Conservation (phyloP, 768 basidiomycete species). For the Russula compacta region DNA sequence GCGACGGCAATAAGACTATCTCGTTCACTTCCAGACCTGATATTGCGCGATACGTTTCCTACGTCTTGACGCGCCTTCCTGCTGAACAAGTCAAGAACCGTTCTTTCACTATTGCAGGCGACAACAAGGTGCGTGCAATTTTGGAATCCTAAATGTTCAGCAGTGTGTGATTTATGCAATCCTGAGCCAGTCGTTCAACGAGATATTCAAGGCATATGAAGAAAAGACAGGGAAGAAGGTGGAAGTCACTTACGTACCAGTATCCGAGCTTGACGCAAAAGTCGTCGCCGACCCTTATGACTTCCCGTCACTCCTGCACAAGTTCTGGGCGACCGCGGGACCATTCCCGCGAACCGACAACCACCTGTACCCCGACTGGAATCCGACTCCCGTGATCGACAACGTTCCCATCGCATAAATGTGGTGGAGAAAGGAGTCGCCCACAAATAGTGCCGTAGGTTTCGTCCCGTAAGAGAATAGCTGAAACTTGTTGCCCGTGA, state of each 20-base stretch:
- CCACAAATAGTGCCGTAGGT: background rate
- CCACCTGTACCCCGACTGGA: constrained; percentile 19
- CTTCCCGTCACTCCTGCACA: background rate
- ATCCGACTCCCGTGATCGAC: constrained; percentile 18
- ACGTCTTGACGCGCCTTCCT: constrained; percentile 17
- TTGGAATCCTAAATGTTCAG: background rate
- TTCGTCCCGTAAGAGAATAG: background rate
- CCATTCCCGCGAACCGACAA: constrained; percentile 6
- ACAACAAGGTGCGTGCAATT: constrained; percentile 4
- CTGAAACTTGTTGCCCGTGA: background rate
- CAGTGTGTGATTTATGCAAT: background rate
- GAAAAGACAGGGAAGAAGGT: constrained; percentile 17
- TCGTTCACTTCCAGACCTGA: constrained; percentile 19
- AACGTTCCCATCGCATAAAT: background rate
- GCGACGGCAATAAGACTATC: constrained; percentile 10
- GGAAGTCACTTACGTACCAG: constrained; percentile 15
- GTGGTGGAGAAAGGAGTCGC: background rate
- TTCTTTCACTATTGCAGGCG: constrained; percentile 8
- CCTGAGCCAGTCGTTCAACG: constrained; percentile 12
- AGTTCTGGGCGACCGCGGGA: constrained; percentile 4
- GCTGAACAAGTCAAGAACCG: constrained; percentile 8
- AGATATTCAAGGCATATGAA: constrained; percentile 18
- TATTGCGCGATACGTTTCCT: constrained; percentile 19
- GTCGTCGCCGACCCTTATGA: constrained; percentile 10
- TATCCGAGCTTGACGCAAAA: constrained; percentile 10